phyloP scores from a whole-genome alignment of 2,329 filamentous ascomycete genomes.

The Colletotrichum sp. region DNA sequence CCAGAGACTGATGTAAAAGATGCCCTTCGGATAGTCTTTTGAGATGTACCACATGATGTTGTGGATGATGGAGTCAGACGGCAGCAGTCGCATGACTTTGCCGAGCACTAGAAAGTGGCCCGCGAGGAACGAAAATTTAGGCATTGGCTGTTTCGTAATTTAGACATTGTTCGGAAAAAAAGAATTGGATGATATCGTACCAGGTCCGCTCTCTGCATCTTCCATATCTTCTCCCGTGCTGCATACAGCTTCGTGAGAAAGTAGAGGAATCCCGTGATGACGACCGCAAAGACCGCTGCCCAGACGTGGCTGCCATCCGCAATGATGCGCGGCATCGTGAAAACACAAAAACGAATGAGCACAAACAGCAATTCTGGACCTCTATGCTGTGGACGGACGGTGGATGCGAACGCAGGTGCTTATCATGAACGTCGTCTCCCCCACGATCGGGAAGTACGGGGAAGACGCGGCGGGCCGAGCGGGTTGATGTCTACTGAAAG shows the following conservation, averaged over 20 bases:
- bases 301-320: neutral
- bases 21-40: neutral
- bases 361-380: neutral
- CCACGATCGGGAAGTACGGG: neutral
- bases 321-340: neutral
- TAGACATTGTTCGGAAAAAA: neutral
- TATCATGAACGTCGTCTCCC: neutral
- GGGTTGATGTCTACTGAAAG: neutral
- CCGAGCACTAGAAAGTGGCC: slow-evolving; percentile 28
- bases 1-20: slow-evolving; percentile 32
- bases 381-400: neutral
- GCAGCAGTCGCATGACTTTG: slow-evolving; percentile 22
- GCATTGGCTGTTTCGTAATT: neutral
- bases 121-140: slow-evolving; percentile 24
- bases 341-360: neutral
- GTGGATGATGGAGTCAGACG: slow-evolving; percentile 25
- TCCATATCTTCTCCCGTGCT: neutral
- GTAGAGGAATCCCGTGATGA: neutral
- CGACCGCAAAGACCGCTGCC: neutral
- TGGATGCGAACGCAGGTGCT: neutral
- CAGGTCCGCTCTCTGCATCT: neutral
- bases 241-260: neutral
- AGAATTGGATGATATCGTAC: neutral
- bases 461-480: neutral
- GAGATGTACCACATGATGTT: slow-evolving; percentile 28